Evolutionary conservation across 148 eudicot genomes (phyloP).

Genomic region (Silene conica): DNA sequence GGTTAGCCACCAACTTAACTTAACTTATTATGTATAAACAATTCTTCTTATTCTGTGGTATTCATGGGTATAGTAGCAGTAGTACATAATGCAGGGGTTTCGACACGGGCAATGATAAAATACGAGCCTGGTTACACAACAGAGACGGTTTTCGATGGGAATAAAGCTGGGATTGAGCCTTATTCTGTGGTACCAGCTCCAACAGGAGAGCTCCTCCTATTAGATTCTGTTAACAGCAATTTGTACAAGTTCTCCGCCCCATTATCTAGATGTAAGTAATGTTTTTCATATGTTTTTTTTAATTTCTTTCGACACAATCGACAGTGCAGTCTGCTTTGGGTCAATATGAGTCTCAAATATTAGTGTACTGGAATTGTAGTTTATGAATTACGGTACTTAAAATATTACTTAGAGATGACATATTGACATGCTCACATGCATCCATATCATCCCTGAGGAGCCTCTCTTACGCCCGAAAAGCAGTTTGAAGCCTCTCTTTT

Average conservation of each 20-base stretch:
- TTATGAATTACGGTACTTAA: no score
- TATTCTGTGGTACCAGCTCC: slow-evolving; percentile 52
- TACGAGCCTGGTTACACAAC: slow-evolving; percentile 60
- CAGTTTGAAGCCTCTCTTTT: no score
- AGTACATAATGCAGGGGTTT: slow-evolving; percentile 36
- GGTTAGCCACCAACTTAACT: slow-evolving; percentile 16
- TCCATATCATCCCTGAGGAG: no score
- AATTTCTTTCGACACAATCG: no score
- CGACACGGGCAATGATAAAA: slow-evolving; percentile 71
- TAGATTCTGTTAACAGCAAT: slow-evolving; percentile 75
- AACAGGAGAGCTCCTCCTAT: slow-evolving; percentile 58
- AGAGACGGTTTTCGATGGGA: slow-evolving; percentile 83
- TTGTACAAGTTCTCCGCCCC: slow-evolving; percentile 73
- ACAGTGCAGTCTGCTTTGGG: no score
- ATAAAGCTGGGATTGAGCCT: slow-evolving; percentile 83
- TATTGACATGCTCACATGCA: no score
- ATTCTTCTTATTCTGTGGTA: background rate
- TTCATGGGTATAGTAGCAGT: background rate
- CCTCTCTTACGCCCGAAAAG: no score
- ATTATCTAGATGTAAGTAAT: slow-evolving; percentile 26
- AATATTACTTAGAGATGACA: no score
- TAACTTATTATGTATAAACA: background rate
- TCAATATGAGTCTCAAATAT: no score
- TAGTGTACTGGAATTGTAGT: no score
- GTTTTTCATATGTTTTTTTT: no score